Evolutionary conservation across 176 grass and related monocot species (phyloP).

Genomic region (Oryza australiensis): DNA sequence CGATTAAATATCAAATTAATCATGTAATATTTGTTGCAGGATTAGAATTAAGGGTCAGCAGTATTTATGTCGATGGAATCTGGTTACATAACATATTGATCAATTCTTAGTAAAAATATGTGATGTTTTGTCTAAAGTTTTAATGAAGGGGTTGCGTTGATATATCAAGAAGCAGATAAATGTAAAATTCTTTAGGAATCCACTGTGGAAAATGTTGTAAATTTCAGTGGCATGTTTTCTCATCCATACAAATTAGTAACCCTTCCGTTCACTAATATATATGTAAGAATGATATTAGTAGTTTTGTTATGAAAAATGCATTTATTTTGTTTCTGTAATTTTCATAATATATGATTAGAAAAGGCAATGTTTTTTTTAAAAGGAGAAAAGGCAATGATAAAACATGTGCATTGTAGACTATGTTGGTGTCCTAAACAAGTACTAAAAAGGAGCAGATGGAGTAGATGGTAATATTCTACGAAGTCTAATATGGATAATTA

Average conservation of each 20-base stretch:
- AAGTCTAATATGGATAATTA: not conserved
- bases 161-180: not conserved
- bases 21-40: not conserved
- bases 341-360: too few species aligned
- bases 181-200: not conserved
- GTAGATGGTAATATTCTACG: not conserved
- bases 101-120: not conserved
- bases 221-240: not conserved
- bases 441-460: not conserved
- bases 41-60: not conserved
- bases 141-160: not conserved
- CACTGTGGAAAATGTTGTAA: not conserved
- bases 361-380: too few species aligned
- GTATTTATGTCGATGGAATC: not conserved
- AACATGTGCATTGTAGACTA: not conserved
- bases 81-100: not conserved
- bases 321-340: too few species aligned
- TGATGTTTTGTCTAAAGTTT: not conserved
- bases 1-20: not conserved
- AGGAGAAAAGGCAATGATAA: not conserved
- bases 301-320: too few species aligned
- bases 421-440: not conserved
- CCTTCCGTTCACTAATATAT: not conserved
- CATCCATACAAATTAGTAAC: not conserved
- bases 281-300: not conserved